A percentile compares a stretch with the other conserved stretches of the same genome.
phyloP scores from a whole-genome alignment of 2,329 filamentous ascomycete species.

The Arthrinium phaeospermum region DNA sequence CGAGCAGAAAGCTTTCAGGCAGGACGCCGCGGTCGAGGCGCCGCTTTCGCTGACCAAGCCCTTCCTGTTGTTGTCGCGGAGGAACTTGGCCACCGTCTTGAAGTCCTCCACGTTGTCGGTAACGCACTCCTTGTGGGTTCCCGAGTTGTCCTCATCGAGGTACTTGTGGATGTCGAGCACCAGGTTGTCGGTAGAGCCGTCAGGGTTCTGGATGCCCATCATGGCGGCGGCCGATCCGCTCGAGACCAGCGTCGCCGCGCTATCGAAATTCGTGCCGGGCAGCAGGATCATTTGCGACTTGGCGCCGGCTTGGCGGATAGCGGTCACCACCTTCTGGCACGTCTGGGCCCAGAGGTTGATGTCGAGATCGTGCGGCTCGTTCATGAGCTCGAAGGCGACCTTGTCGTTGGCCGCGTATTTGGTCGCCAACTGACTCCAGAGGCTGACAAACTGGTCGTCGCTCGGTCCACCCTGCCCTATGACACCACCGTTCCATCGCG shows the following conservation, averaged over 20 bases:
- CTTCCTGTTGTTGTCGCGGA: constrained; percentile 53
- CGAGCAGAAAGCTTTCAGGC: constrained; percentile 50
- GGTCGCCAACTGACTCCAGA: constrained; percentile 64
- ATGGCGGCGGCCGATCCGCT: constrained; percentile 58
- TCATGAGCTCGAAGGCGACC: constrained; percentile 71
- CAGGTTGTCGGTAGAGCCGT: constrained; percentile 61
- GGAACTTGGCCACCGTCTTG: constrained; percentile 50
- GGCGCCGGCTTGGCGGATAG: constrained; percentile 70
- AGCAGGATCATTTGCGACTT: constrained; percentile 67
- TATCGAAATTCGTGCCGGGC: constrained; percentile 65
- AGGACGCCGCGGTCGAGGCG: constrained; percentile 49
- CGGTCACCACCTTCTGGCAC: constrained; percentile 67
- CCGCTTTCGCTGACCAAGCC: constrained; percentile 61
- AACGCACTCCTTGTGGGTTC: constrained; percentile 56
- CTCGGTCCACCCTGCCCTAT: constrained; percentile 70
- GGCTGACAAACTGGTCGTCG: constrained; percentile 60
- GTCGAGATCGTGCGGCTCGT: constrained; percentile 69
- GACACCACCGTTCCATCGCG: constrained; percentile 65
- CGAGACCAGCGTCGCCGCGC: constrained; percentile 53
- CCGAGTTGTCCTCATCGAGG: constrained; percentile 62
- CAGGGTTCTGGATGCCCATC: constrained; percentile 60
- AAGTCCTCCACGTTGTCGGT: constrained; percentile 59
- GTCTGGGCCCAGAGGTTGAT: constrained; percentile 63
- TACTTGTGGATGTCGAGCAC: constrained; percentile 67
- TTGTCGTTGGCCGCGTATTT: constrained; percentile 61